Percentiles rank a stretch among this genome's conserved stretches.
phyloP scores from a whole-genome alignment of 306 rosid genomes.

The Prinsepia uniflora region DNA sequence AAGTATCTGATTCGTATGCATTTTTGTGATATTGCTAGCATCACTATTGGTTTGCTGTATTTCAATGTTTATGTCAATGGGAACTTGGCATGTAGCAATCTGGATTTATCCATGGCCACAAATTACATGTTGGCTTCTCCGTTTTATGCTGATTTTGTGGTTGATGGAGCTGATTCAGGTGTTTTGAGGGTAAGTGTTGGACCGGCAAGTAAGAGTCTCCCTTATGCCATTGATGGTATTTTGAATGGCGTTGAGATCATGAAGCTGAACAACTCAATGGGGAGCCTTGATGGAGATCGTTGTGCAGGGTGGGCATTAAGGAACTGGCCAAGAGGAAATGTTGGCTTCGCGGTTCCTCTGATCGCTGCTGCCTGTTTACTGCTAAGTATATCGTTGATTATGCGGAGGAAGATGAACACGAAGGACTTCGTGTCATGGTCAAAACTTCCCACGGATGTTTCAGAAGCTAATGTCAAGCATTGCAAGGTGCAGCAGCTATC shows the following conservation, averaged over 20 bases:
- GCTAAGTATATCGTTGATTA: conserved; percentile 25
- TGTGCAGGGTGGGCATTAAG: conserved; percentile 33
- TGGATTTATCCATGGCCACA: conserved; percentile 53
- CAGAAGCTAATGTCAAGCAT: conserved; percentile 15
- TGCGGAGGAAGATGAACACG: conserved; percentile 29
- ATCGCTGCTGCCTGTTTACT: conserved; percentile 36
- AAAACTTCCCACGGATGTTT: conserved; percentile 33
- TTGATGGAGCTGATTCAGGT: conserved; percentile 43
- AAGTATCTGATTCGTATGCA: conserved; percentile 71
- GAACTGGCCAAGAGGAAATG: conserved; percentile 26
- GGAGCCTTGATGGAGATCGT: conserved; percentile 39
- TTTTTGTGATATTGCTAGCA: conserved; percentile 88
- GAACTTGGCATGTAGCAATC: conserved; percentile 44
- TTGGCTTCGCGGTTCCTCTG: conserved; percentile 27
- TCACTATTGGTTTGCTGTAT: conserved; percentile 54
- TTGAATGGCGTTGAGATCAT: conserved; percentile 53
- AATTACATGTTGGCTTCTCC: conserved; percentile 60
- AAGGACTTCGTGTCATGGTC: conserved; percentile 36
- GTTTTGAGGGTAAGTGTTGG: conserved; percentile 52
- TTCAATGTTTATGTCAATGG: conserved; percentile 89
- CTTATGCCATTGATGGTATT: conserved; percentile 41
- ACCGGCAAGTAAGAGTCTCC: conserved; percentile 48
- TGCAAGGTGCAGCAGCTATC: conserved; percentile 1
- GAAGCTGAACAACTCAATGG: conserved; percentile 47
- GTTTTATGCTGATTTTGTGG: conserved; percentile 60